These are phyloP conservation scores for Hawksworthiomyces lignivorus DNA, from an alignment of 2,329 filamentous ascomycete genomes.

Conservation along the genomic window DNA sequence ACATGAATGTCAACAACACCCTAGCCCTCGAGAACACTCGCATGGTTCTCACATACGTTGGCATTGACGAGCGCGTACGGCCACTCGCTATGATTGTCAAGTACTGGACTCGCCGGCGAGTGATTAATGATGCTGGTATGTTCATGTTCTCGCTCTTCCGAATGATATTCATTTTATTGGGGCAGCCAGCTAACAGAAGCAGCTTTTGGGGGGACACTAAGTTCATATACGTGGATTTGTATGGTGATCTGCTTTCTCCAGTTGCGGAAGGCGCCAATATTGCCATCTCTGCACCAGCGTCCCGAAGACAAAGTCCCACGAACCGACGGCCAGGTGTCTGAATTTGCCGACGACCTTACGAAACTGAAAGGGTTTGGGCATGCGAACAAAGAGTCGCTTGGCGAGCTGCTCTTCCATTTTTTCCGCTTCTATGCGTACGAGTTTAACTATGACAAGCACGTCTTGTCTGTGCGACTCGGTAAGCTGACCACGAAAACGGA, in stretches of 20 bases:
- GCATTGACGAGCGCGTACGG: constrained; percentile 83
- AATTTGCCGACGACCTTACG: constrained; percentile 81
- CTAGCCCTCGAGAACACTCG: constrained; percentile 90
- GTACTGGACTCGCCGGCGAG: constrained; percentile 87
- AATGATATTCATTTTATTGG: neutral
- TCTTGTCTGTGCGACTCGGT: constrained; percentile 78
- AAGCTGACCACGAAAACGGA: constrained; percentile 70
- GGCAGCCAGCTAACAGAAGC: constrained; percentile 5
- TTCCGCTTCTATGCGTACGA: constrained; percentile 94
- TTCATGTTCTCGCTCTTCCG: constrained; percentile 4
- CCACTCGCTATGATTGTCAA: constrained; percentile 96
- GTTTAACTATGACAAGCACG: constrained; percentile 77
- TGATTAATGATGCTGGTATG: constrained; percentile 89
- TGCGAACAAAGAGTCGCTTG: constrained; percentile 73
- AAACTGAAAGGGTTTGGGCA: constrained; percentile 66
- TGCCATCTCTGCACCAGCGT: constrained; percentile 77
- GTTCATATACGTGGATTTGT: constrained; percentile 99
- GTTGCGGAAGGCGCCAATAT: constrained; percentile 70
- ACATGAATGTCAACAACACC: constrained; percentile 99
- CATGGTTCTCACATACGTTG: constrained; percentile 96
- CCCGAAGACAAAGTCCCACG: constrained; percentile 53
- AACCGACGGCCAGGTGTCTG: constrained; percentile 59
- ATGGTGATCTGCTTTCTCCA: constrained; percentile 96
- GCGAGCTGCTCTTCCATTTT: constrained; percentile 87
- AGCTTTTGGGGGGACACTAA: constrained; percentile 90